Conservation (phyloP, 345 rosid genomes). For the Acer negundo region DNA sequence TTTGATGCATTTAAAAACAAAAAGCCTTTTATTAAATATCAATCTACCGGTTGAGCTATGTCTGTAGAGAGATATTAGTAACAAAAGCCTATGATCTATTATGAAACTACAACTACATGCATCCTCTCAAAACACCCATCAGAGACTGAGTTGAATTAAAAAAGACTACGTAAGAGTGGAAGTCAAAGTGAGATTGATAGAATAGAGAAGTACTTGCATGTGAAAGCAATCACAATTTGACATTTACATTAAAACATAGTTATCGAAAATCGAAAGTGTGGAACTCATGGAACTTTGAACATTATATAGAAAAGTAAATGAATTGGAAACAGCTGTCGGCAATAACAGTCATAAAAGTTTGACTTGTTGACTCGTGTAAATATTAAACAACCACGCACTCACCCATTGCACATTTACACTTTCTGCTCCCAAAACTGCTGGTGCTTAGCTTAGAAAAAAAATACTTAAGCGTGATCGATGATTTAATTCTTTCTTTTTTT, state of each 20-base stretch:
- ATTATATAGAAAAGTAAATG: not conserved
- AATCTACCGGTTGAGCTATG: no score
- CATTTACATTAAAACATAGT: not conserved
- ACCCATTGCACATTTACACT: not conserved
- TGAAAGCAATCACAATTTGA: not conserved
- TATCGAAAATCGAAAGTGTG: not conserved
- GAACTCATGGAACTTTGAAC: not conserved
- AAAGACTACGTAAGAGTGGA: not conserved
- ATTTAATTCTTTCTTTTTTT: not conserved
- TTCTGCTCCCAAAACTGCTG: not conserved
- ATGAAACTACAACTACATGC: no score
- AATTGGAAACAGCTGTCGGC: slow-evolving; percentile 30
- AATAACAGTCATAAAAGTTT: slow-evolving; percentile 14
- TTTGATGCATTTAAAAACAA: no score
- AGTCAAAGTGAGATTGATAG: not conserved
- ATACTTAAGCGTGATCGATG: not conserved
- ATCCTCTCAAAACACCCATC: no score
- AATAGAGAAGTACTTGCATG: not conserved
- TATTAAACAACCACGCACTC: no score
- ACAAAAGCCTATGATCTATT: no score
- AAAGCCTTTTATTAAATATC: no score
- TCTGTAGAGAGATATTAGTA: no score
- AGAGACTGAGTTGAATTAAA: not conserved
- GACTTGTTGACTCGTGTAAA: slow-evolving; percentile 27
- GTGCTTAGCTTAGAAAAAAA: not conserved